Evolutionary conservation across 2,329 filamentous ascomycete species (phyloP).

Genomic region (Diplodia mutila): DNA sequence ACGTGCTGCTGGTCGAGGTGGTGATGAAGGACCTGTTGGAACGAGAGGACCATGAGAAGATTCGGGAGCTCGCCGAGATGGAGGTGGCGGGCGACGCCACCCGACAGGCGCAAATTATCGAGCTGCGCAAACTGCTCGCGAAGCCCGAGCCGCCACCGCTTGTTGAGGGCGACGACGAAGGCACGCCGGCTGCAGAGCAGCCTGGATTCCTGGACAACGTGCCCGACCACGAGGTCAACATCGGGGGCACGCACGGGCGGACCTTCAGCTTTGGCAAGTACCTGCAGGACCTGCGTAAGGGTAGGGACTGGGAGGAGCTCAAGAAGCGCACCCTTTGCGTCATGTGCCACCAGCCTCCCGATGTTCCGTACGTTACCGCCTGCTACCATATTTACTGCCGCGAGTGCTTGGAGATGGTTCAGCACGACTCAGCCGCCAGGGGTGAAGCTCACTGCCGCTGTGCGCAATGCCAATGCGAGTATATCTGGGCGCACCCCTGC

Average conservation of each 20-base stretch:
- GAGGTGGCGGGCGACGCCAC: conserved; percentile 27
- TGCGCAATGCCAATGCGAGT: neutral
- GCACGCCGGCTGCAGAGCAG: neutral
- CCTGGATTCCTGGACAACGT: neutral
- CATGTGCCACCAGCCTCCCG: conserved; percentile 47
- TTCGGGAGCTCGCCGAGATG: conserved; percentile 41
- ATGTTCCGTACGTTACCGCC: conserved; percentile 49
- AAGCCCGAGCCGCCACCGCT: neutral
- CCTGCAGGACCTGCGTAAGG: conserved; percentile 41
- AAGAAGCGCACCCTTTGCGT: conserved; percentile 50
- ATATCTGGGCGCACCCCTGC: conserved; percentile 1
- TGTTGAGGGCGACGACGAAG: neutral
- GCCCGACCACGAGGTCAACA: conserved; percentile 16
- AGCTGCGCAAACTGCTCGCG: conserved; percentile 7
- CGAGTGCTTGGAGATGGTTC: conserved; percentile 48
- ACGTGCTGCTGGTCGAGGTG: conserved; percentile 53
- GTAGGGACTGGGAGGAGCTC: conserved; percentile 44
- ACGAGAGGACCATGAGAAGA: conserved; percentile 49
- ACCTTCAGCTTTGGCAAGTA: conserved; percentile 47
- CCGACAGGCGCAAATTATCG: conserved; percentile 1
- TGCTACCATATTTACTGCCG: conserved; percentile 63
- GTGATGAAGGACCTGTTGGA: conserved; percentile 52
- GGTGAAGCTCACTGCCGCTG: neutral
- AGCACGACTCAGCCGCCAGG: conserved; percentile 34
- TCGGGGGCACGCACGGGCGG: conserved; percentile 43